Base-by-base conservation (phyloP, 208 protist genomes). In the Leishmania gerbilli region DNA sequence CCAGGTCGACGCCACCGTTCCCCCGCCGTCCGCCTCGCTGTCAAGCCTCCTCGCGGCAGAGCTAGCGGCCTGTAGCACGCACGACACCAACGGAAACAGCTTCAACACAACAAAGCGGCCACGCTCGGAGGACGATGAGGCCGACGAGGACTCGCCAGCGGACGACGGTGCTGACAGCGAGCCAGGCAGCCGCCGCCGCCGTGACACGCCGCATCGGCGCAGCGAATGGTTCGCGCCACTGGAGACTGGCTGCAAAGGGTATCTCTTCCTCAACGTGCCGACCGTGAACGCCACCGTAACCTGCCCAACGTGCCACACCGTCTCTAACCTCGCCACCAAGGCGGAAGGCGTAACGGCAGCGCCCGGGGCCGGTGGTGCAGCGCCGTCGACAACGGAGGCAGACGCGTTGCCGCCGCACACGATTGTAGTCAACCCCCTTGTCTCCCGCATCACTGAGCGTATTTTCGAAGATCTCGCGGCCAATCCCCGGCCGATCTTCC, bases 371-470 rank as follows among this genome's bases (percentile, higher is more conserved):
- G 27, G 40, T 34, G 27, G 51, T 3, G 42, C 37, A 51, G 45
- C 75, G 1, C 67, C 64, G 67, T 27, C 55, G 42, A 27, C 47
- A 40, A 40, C 51, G 11, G 72, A 62, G 17, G 72, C 47, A 19
- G 79, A 31, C 71, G 31, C 60, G 69, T 31, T 89, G n/a, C 65
- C 76, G 24, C 79, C 91, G 40, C 93, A 95, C 82, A 80, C 84
- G 31, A 93, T 97, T 81, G 69, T 90, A 40, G n/a, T 95, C 27
- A 95, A 97, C 77, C 92, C 93, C 6, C 79, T 95, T 55, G 92
- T 97, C 51, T 90, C 84, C 17, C 87, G 84, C 40, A 84, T 95
- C 47, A 89, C 94, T 27, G 90, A 97, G 80, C 91, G 90, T 40
- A 83, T 95, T 47, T 97, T 97, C 79, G 69, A 83, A 34, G 90